Evolutionary conservation across 352 stramenopile genomes (phyloP), one percentile per base, ranked within the genome.

Genomic region (Phytophthora fragariae): DNA sequence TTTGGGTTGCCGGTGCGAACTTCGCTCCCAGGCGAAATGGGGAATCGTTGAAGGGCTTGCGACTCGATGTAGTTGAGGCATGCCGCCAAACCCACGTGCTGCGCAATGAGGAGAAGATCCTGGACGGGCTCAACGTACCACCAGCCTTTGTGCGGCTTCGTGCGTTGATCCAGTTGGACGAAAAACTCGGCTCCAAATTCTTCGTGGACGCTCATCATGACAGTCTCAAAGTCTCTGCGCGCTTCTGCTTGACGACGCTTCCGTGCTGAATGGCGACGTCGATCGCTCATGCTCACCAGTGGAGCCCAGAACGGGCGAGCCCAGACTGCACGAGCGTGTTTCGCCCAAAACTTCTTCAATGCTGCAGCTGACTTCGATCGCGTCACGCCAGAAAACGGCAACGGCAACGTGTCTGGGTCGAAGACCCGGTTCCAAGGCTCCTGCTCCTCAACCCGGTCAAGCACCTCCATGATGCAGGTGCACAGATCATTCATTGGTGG

Each of bases 301-400:
- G 77, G 75, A 11, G 67, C 2, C 77, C 77, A 84, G 49, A 84
- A 82, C 11, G 55, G 53, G 17, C 75, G 75, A 53, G 82, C 75
- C 78, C 78, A 84, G 11, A 81, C 57, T 19, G 78, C 78, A 41
- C 53, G 77, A 5, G 63, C 71, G 35, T 84, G 60, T 0, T 29
- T 33, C 1, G 47, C 37, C 62, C 78, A 66, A 31, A 84, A 82
- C 2, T 52, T n/a, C 21, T 69, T 29, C 53, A 84, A 47, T 7
- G 33, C n/a, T 14, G 47, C 19, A 10, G 50, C 50, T 35, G 82
- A 17, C 35, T 49, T 29, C 29, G 62, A 44, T n/a, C 72, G 29
- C 49, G 62, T 47, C 1, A 53, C 29, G 19, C 47, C 27, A n/a
- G 65, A 69, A 53, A 82, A 73, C 24, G 75, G 78, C 61, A 70